Evolutionary conservation across 2,329 filamentous ascomycete species (phyloP), one percentile per base, ranked within the genome.

Genomic region (Tolypocladium amazonense): DNA sequence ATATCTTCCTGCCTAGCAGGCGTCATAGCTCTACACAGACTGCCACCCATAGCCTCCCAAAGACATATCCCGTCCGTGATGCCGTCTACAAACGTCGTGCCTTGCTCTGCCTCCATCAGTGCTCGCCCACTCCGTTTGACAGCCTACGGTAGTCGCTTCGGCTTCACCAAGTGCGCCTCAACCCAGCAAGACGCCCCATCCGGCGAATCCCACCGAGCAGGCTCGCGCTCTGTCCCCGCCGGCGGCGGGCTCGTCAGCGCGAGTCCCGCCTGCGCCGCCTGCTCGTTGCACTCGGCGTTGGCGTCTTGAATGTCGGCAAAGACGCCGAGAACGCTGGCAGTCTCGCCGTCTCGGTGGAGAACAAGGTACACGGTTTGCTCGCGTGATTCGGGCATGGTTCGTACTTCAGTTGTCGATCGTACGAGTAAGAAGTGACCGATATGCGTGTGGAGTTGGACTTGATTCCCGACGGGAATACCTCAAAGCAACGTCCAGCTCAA

Each of bases 121-220:
- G 7, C 20, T 43, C 7, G 4, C 43, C 5, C 43, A 27, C 11
- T 27, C 43, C 27, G 9, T 23, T 23, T 14, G n/a, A 5, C n/a
- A 47, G 9, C n/a, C 43, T 47, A 27, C 23, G 2, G 15, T 12
- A 15, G 3, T 12, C 43, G 23, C 43, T 6, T 8, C 43, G 11
- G 23, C 43, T 27, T n/a, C 23, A 27, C 43, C n/a, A 15, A 8
- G 11, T 75, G 73, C 45, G 65, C 61, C 67, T 75, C 73, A 37
- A 75, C 73, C 73, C 73, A 75, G 58, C 70, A 73, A 12, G 70
- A 63, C 50, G 65, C 64, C 5, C 73, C 73, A 27, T 74, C 72
- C 8, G 71, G 64, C 23, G 70, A 68, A 23, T 72, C 67, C 73
- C 73, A 75, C 58, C 43, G n/a, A 72, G 64, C 54, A 70, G 54